These are phyloP conservation scores for Colletotrichum sp. DNA, from an alignment of 2,329 filamentous ascomycete genomes.

Conservation along the genomic window DNA sequence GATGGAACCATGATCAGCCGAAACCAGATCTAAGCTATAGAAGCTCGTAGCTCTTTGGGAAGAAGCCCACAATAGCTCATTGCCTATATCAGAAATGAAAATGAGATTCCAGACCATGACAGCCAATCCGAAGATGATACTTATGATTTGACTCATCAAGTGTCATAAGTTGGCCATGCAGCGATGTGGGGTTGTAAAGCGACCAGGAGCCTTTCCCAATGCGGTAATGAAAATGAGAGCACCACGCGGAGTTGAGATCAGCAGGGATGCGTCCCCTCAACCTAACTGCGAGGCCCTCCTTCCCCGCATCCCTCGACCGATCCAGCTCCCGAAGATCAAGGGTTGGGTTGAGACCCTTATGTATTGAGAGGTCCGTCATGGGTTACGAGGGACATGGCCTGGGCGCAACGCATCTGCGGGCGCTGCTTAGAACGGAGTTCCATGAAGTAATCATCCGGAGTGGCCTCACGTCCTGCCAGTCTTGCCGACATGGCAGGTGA, in stretches of 20 bases:
- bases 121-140: background rate
- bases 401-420: background rate
- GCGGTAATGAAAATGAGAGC: background rate
- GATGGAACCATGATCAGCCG: background rate
- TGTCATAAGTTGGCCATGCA: background rate
- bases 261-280: background rate
- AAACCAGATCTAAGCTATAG: background rate
- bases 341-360: background rate
- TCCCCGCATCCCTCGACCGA: background rate
- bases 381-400: background rate
- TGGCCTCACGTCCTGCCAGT: background rate
- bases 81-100: background rate
- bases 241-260: background rate
- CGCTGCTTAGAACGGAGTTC: background rate
- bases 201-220: background rate
- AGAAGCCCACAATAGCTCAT: background rate
- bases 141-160: background rate
- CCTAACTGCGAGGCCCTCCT: background rate
- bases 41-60: background rate
- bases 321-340: background rate
- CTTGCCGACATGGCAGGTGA: background rate
- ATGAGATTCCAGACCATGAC: background rate
- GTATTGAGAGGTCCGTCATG: background rate
- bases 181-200: background rate
- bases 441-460: background rate